Evolutionary conservation across 768 basidiomycete species (phyloP), one percentile per base, ranked within the genome.

Genomic region (Lanmaoa rubissima): DNA sequence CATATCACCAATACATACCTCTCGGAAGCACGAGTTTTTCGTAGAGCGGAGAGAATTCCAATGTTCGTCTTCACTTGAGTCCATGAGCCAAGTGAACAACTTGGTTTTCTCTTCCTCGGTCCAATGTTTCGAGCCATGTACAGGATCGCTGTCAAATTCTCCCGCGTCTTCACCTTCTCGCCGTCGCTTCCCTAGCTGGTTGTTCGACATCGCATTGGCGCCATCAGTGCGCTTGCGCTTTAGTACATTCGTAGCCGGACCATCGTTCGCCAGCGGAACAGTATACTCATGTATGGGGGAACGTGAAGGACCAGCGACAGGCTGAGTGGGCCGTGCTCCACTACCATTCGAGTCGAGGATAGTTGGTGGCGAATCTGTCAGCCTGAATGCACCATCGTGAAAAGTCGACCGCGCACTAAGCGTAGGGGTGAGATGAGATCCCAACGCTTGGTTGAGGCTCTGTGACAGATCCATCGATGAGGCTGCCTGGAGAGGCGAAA

Each of bases 11-110:
- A 49, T 40, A 65, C 72, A 19, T 55, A 88, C 89, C 77, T 92
- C 89, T 61, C 89, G 81, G 62, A 92, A 79, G 70, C 90, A 89
- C 17, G 87, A 90, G 64, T 92, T 92, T 74, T 90, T 92, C 8
- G 88, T 87, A 4, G 87, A 86, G 31, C 87, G 81, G 48, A 92
- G 82, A 21, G 86, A 75, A 61, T 85, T 87, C 85, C 89, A 92
- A 57, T 90, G 87, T 19, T 89, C 87, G 63, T 91, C 88, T 63
- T 86, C 82, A 17, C 79, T 79, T 13, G 73, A 74, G 21, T 81
- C 87, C 83, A 92, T 87, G 46, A 92, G 81, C 88, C 89, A 92
- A 43, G 74, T 81, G 70, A 92, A 92, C 45, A 92, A 75, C 59
- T 81, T 83, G 14, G 87, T 79, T 73, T 91, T 92, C 66, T 92